Base-by-base conservation (phyloP, 495 filamentous ascomycete genomes). In the Chlorociboria aeruginascens region DNA sequence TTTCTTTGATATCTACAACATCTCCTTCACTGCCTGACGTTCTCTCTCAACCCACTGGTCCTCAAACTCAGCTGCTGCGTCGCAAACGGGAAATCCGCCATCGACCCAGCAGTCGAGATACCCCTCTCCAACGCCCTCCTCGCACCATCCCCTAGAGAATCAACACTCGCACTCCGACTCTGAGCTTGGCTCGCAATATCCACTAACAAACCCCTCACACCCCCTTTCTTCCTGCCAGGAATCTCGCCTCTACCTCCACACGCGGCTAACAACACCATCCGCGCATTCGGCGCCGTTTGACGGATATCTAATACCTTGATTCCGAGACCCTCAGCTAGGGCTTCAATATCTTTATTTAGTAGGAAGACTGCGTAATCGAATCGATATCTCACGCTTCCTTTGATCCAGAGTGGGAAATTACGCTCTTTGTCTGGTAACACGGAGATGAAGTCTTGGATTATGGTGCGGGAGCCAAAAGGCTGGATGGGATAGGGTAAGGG, bases 291-390 rank as follows among this genome's bases (percentile, higher is more conserved):
- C 12, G 96, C 68, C 3, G 90, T 97, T 49, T 95, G 85, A 0
- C 92, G 72, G 11, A 95, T 83, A 62, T 98, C 92, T 34, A 94
- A 71, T 8, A 88, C 76, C 38, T 79, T 76, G 2, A 95, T 61
- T 0, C 82, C 85, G 48, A 83, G 77, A n/a, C 74, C 69, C 48
- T 71, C 76, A 51, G 88, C 84, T 29, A 98, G 69, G 35, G 85
- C 73, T 65, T 98, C 90, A 39, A 98, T 86, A 56, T 96, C 72
- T 58, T 95, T 90, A 64, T 97, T 96, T 3, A 98, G 69, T 9
- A 97, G 65, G 54, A 97, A 98, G 52, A 95, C 88, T 6, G 72
- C 92, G 66, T 97, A 98, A 52, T 96, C 90, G 59, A 96, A 95
- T 8, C 89, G 78, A 57, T 85, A 95, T 29, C 82, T 74, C 7